Evolutionary conservation across 2,329 filamentous ascomycete genomes (phyloP).

Genomic region (Tolypocladium amazonense): DNA sequence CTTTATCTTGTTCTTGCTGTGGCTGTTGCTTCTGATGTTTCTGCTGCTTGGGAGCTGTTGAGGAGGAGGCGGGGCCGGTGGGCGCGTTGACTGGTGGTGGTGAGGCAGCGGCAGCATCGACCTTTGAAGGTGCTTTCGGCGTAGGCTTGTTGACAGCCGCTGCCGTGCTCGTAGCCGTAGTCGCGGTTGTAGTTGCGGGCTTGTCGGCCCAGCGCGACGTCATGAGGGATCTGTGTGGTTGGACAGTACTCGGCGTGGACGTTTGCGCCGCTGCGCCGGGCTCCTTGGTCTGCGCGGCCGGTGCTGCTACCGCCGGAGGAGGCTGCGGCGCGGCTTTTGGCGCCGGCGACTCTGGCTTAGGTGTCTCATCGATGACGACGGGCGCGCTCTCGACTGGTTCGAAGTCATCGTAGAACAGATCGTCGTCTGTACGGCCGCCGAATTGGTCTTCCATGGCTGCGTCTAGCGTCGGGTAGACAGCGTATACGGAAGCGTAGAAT

Average conservation of each 20-base stretch:
- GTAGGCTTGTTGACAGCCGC: background rate
- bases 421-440: slow-evolving; percentile 49
- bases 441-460: slow-evolving; percentile 48
- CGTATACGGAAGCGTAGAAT: background rate
- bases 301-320: background rate
- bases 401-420: slow-evolving; percentile 52
- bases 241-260: background rate
- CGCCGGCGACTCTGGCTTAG: slow-evolving; percentile 3
- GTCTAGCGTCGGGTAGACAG: background rate
- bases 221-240: slow-evolving; percentile 13
- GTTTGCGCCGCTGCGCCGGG: background rate
- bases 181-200: slow-evolving; percentile 5
- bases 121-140: background rate
- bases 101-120: slow-evolving; percentile 3
- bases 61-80: slow-evolving; percentile 2
- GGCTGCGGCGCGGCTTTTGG: slow-evolving; percentile 7
- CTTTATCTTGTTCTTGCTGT: background rate
- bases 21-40: background rate
- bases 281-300: background rate
- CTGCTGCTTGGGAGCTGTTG: slow-evolving; percentile 2
- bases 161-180: background rate
- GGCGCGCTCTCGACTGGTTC: slow-evolving; percentile 37
- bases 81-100: slow-evolving; percentile 4
- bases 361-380: slow-evolving; percentile 12
- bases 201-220: slow-evolving; percentile 23